These are phyloP conservation scores for Coelastrella sp. DNA, from an alignment of 139 green algal genomes.

Conservation along the genomic window DNA sequence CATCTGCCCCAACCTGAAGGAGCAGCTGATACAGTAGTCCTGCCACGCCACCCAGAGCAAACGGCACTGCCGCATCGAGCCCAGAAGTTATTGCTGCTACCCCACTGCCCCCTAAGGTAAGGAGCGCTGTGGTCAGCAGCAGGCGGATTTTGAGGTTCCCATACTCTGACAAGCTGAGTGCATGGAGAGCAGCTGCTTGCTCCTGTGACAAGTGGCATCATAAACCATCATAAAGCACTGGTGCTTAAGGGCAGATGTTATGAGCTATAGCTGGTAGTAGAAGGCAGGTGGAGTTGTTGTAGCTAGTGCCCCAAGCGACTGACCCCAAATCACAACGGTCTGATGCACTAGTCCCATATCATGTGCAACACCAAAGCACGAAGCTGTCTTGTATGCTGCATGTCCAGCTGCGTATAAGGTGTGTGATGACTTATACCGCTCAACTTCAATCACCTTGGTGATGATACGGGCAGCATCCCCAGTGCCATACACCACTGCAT, in stretches of 20 bases:
- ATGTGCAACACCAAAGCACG: background rate
- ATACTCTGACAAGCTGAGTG: constrained; percentile 75
- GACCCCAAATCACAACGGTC: background rate
- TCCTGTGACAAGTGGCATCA: constrained; percentile 51
- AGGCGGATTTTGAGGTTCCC: constrained; percentile 74
- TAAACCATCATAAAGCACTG: background rate
- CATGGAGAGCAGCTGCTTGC: constrained; percentile 67
- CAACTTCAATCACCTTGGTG: constrained; percentile 55
- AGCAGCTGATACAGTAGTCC: constrained; percentile 80
- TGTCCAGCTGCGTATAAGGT: background rate
- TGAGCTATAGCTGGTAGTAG: no score
- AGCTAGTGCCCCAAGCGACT: no score
- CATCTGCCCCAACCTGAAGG: constrained; percentile 61
- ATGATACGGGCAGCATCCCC: constrained; percentile 69
- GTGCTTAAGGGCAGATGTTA: no score
- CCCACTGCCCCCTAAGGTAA: constrained; percentile 66
- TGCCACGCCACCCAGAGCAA: constrained; percentile 71
- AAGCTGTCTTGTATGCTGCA: constrained; percentile 5
- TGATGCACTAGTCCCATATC: no score
- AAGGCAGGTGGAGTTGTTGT: no score
- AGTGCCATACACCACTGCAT: constrained; percentile 78
- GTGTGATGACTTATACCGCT: background rate
- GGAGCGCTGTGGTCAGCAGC: constrained; percentile 66
- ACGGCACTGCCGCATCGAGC: constrained; percentile 69
- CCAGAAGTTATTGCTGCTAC: constrained; percentile 57